These are phyloP conservation scores for Saitozyma sp. DNA, from an alignment of 768 basidiomycete genomes.

Conservation along the genomic window DNA sequence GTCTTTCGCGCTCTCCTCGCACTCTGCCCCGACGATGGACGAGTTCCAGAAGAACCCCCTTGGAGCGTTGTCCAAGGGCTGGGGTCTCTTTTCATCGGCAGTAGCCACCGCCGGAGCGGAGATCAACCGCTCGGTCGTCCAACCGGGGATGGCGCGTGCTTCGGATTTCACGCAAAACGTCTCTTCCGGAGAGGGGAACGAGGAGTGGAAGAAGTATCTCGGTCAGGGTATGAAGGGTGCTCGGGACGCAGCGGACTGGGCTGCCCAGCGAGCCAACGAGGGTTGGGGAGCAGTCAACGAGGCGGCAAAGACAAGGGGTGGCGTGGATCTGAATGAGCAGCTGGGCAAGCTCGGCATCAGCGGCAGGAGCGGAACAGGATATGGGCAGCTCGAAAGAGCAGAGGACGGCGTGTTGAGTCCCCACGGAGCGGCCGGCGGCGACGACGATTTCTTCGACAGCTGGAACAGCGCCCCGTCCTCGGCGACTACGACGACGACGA, in stretches of 20 bases:
- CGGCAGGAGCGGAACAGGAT: slow-evolving; percentile 54
- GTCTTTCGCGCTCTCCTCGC: slow-evolving; percentile 71
- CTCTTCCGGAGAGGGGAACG: slow-evolving; percentile 13
- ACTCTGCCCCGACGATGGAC: slow-evolving; percentile 70
- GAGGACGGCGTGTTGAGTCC: slow-evolving; percentile 39
- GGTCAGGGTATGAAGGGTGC: slow-evolving; percentile 19
- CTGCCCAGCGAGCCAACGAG: slow-evolving; percentile 40
- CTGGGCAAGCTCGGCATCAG: slow-evolving; percentile 66
- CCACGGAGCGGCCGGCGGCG: slow-evolving; percentile 54
- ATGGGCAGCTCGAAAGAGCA: slow-evolving; percentile 35
- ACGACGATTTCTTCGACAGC: slow-evolving; percentile 64
- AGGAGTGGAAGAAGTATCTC: slow-evolving; percentile 37
- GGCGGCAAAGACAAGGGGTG: slow-evolving; percentile 63
- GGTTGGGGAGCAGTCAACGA: slow-evolving; percentile 46
- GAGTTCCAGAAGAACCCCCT: slow-evolving; percentile 87
- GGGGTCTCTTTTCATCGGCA: slow-evolving; percentile 89
- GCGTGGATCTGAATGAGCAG: slow-evolving; percentile 80
- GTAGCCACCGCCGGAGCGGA: slow-evolving; percentile 67
- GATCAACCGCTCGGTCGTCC: slow-evolving; percentile 83
- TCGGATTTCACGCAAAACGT: slow-evolving; percentile 24
- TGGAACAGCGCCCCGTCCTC: slow-evolving; percentile 50
- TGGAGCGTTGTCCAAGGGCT: slow-evolving; percentile 84
- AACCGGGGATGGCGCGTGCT: slow-evolving; percentile 80
- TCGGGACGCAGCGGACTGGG: slow-evolving; percentile 34
- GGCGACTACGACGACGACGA: slow-evolving; percentile 14